phyloP scores from a whole-genome alignment of 345 rosid genomes.

The Psidium guajava region DNA sequence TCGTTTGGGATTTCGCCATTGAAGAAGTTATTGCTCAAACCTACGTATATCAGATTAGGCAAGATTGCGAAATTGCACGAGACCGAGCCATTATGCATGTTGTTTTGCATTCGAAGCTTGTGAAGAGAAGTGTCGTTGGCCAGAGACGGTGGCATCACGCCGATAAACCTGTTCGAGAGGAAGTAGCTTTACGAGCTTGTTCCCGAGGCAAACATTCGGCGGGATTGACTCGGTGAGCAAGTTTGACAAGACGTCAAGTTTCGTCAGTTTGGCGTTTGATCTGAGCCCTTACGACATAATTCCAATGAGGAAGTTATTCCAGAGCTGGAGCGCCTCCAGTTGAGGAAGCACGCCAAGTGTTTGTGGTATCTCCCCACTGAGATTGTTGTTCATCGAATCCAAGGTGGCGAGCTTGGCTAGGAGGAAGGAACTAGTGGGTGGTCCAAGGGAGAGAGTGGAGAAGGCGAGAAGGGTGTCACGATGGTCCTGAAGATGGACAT shows the following conservation, averaged over 20 bases:
- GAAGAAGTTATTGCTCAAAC: constrained; percentile 64
- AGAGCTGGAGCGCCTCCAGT: constrained; percentile 40
- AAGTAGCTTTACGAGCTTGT: constrained; percentile 61
- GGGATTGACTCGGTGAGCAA: constrained; percentile 69
- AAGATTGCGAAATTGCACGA: constrained; percentile 61
- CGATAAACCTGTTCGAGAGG: constrained; percentile 60
- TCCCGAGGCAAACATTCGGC: constrained; percentile 60
- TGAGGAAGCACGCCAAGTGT: constrained; percentile 53
- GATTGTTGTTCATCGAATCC: constrained; percentile 45
- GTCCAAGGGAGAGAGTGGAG: no score
- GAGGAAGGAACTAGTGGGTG: no score
- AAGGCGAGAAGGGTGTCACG: no score
- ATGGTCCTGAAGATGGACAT: no score
- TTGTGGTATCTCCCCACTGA: constrained; percentile 57
- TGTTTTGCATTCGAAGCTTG: constrained; percentile 62
- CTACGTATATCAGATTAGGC: constrained; percentile 53
- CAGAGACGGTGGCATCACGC: constrained; percentile 40
- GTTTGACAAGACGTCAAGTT: constrained; percentile 70
- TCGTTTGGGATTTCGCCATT: constrained; percentile 57
- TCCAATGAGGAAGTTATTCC: constrained; percentile 72
- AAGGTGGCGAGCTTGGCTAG: constrained; percentile 48
- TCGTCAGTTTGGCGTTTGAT: constrained; percentile 40
- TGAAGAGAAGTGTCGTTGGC: constrained; percentile 45
- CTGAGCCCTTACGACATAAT: constrained; percentile 66
- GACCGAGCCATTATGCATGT: constrained; percentile 53